phyloP scores from a whole-genome alignment of 768 basidiomycete species.

The Lentinula detonsa region DNA sequence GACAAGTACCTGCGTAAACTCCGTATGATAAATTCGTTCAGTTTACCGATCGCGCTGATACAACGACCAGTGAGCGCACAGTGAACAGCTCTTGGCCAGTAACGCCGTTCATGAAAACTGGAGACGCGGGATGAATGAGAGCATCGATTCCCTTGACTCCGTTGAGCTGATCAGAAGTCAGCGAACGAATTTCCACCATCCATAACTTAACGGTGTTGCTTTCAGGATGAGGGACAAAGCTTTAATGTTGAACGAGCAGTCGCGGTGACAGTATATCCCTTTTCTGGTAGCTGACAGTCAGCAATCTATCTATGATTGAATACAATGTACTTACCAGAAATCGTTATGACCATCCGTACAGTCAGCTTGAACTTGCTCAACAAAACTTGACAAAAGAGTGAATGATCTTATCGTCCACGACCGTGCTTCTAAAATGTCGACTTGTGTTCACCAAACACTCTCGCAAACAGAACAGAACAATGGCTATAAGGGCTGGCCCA shows the following conservation, averaged over 20 bases:
- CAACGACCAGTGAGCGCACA: not conserved
- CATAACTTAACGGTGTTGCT: not conserved
- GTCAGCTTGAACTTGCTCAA: too few species aligned
- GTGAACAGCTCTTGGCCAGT: not conserved
- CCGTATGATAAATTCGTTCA: not conserved
- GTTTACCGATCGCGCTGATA: not conserved
- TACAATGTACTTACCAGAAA: too few species aligned
- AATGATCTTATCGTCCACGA: too few species aligned
- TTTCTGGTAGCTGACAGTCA: not conserved
- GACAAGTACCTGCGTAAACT: constrained; percentile 4
- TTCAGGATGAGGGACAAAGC: not conserved
- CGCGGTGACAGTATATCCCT: constrained; percentile 1
- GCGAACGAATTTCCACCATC: not conserved
- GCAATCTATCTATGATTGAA: too few species aligned
- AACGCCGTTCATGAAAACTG: not conserved
- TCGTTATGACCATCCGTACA: too few species aligned
- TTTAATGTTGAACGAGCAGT: not conserved
- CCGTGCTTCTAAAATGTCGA: too few species aligned
- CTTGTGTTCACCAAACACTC: too few species aligned
- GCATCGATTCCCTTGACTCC: constrained; percentile 12
- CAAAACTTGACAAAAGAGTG: too few species aligned
- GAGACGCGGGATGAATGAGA: constrained; percentile 3
- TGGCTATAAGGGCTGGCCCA: not conserved
- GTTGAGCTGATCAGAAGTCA: not conserved
- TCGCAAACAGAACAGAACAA: too few species aligned